Evolutionary conservation across 2,329 filamentous ascomycete species (phyloP), one percentile per base, ranked within the genome.

Genomic region (Fusarium sp.): DNA sequence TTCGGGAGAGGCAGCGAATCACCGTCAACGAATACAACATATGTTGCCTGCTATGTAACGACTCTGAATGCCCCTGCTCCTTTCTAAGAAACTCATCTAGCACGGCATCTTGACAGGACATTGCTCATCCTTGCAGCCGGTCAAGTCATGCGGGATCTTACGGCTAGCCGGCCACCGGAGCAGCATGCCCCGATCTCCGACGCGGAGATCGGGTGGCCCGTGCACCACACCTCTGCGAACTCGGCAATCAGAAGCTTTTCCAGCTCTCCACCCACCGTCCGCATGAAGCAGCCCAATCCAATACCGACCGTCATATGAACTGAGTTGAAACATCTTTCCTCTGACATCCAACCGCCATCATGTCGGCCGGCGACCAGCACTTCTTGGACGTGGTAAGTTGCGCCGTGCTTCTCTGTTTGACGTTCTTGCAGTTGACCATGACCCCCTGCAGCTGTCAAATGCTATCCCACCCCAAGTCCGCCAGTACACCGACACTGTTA

Each of bases 351-450:
- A 73, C 66, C 52, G 62, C 52, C 81, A 89, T 80, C 76, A 96
- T 96, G 94, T 92, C 93, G 76, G 91, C 90, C 81, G 93, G 95
- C 81, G 93, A 95, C 81, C 92, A 94, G 84, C 91, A 93, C 78
- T 93, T 95, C 80, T 85, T 95, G 75, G 93, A 95, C 84, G 88
- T 93, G 81, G 93, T 95, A 85, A 87, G 92, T 75, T 74, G 61
- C 35, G 34, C 35, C 23, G 16, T 32, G 20, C 16, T 30, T 41
- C 32, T 13, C 35, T 27, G 20, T 25, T 41, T 41, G 34, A 39
- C 11, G 16, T 9, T 35, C 37, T 30, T 50, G 48, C 54, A 16
- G 39, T 72, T 78, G 39, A 75, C 66, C 61, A 34, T 56, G n/a
- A 1, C 23, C 30, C n/a, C 20, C n/a, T 63, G 39, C 54, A 91